Percentiles rank a stretch among this genome's conserved stretches.
These are phyloP conservation scores for Endoconidiophora laricicola DNA, from an alignment of 2,329 filamentous ascomycete species.

Conservation along the genomic window DNA sequence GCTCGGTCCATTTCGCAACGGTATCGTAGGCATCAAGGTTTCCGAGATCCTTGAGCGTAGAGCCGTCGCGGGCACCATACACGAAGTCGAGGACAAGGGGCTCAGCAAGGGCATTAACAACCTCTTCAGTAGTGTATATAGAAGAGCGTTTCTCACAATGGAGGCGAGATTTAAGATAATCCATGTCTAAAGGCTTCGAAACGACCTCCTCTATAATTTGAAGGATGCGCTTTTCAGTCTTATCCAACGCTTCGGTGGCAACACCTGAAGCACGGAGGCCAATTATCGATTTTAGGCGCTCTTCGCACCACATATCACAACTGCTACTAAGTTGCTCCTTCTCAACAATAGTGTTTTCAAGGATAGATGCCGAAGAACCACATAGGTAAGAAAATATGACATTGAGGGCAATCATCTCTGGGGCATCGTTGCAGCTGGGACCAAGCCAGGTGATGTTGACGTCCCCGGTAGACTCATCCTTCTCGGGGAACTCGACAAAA, in stretches of 20 bases:
- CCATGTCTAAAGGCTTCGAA: slow-evolving; percentile 69
- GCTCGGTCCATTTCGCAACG: slow-evolving; percentile 64
- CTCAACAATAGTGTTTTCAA: slow-evolving; percentile 87
- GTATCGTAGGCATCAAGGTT: slow-evolving; percentile 44
- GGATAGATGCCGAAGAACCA: slow-evolving; percentile 78
- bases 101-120: slow-evolving; percentile 63
- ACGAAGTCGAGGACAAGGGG: slow-evolving; percentile 85
- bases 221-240: slow-evolving; percentile 74
- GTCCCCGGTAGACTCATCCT: slow-evolving; percentile 87
- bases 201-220: slow-evolving; percentile 69
- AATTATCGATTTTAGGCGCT: slow-evolving; percentile 65
- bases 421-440: slow-evolving; percentile 56
- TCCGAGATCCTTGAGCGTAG: slow-evolving; percentile 46
- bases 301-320: slow-evolving; percentile 63
- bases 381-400: slow-evolving; percentile 74
- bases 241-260: slow-evolving; percentile 65
- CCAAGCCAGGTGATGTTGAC: slow-evolving; percentile 76
- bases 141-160: slow-evolving; percentile 64
- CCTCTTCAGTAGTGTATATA: slow-evolving; percentile 69
- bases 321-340: slow-evolving; percentile 82
- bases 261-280: slow-evolving; percentile 78
- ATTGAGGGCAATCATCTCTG: slow-evolving; percentile 56
- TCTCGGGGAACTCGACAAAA: slow-evolving; percentile 82
- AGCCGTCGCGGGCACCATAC: slow-evolving; percentile 74
- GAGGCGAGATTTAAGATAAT: slow-evolving; percentile 78